These are phyloP conservation scores for Aspergillus diversus DNA, from an alignment of 495 filamentous ascomycete species.

Conservation along the genomic window DNA sequence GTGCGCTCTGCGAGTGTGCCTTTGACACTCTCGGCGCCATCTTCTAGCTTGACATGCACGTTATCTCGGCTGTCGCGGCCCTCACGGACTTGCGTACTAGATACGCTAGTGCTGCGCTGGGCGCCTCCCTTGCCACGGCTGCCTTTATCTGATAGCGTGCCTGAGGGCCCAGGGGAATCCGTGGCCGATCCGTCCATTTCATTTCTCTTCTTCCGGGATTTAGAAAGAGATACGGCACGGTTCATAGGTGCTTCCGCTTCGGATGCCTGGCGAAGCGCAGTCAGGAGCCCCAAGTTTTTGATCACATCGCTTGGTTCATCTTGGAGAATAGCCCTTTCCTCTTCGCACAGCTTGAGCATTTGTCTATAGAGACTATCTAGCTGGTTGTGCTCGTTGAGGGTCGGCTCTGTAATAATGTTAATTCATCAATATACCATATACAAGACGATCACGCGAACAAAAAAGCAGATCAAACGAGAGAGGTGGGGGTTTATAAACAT, in stretches of 20 bases:
- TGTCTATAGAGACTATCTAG: slow-evolving; percentile 65
- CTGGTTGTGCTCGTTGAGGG: slow-evolving; percentile 46
- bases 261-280: slow-evolving; percentile 60
- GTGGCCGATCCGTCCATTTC: slow-evolving; percentile 70
- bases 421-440: slow-evolving; percentile 16
- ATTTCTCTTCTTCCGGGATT: slow-evolving; percentile 66
- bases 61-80: slow-evolving; percentile 41
- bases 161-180: slow-evolving; percentile 72
- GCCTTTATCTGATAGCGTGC: slow-evolving; percentile 47
- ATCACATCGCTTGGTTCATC: slow-evolving; percentile 63
- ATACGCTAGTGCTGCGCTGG: slow-evolving; percentile 61
- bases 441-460: background rate
- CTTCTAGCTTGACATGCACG: slow-evolving; percentile 57
- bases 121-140: slow-evolving; percentile 48
- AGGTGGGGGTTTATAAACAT: background rate
- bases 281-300: slow-evolving; percentile 62
- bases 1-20: slow-evolving; percentile 53
- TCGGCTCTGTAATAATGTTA: slow-evolving; percentile 35
- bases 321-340: slow-evolving; percentile 60
- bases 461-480: background rate
- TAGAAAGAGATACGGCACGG: slow-evolving; percentile 47
- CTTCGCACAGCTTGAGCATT: slow-evolving; percentile 64
- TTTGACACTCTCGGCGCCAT: slow-evolving; percentile 55
- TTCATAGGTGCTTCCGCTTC: slow-evolving; percentile 60
- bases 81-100: slow-evolving; percentile 49